Conservation (phyloP, 116 monocot species). For the Papilionanthe hybrid region DNA sequence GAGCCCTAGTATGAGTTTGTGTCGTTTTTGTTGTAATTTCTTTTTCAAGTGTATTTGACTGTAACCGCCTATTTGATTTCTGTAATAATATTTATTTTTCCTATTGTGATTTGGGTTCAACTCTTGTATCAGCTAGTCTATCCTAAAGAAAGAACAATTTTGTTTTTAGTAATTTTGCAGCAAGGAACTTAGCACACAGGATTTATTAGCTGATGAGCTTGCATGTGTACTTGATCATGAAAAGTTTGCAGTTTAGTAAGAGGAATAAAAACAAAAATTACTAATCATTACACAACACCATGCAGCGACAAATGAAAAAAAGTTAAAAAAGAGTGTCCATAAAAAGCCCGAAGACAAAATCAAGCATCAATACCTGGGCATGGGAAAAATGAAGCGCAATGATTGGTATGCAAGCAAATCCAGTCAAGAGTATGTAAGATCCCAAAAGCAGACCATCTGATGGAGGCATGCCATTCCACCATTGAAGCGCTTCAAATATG, state of each 20-base stretch:
- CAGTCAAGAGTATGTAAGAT: conserved; percentile 80
- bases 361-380: conserved; percentile 54
- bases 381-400: conserved; percentile 94
- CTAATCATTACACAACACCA: not conserved
- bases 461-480: conserved; percentile 92
- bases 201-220: too few relatives aligned
- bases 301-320: not conserved
- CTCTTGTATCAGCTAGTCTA: too few relatives aligned
- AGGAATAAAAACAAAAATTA: not conserved
- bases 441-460: conserved; percentile 93
- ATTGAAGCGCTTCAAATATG: conserved; percentile 95
- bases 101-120: too few relatives aligned
- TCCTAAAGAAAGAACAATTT: too few relatives aligned
- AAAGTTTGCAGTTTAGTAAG: not conserved
- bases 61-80: too few relatives aligned
- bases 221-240: not conserved
- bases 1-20: too few relatives aligned
- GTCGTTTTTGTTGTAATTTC: too few relatives aligned
- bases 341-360: not conserved
- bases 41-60: too few relatives aligned
- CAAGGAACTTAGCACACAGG: too few relatives aligned
- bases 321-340: not conserved
- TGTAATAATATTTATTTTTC: too few relatives aligned
- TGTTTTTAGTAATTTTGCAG: too few relatives aligned
- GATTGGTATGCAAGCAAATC: conserved; percentile 83